Base-by-base conservation (phyloP, 768 basidiomycete species). In the Lepiota brunneoincarnata region DNA sequence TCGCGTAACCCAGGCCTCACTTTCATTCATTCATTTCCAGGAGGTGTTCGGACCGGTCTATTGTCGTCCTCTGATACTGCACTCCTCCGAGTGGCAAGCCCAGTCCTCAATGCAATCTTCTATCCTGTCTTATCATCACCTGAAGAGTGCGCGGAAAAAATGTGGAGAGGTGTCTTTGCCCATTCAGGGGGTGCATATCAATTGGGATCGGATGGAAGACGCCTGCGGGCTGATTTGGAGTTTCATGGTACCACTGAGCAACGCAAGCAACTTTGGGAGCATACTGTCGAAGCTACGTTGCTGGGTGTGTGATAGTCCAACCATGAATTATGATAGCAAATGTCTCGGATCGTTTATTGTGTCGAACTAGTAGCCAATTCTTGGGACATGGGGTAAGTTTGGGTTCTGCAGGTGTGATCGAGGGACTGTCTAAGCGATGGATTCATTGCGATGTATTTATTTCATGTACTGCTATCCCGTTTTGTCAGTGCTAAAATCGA, bases 1-100 rank as follows among this genome's bases (percentile, higher is more conserved):
- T 58, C 60, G 7, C 65, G 60, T 6, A 58, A 76, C 31, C 74
- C 74, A 2, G 60, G 37, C 7, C 51, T 76, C 4, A 64, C 71
- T 0, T 78, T 77, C 58, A 63, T 70, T 10, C 76, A 78, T 55
- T 59, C 67, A 1, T 67, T 64, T 40, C 75, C 76, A 1, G 77
- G 76, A 6, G 26, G 60, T 6, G 76, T 80, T 9, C 62, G 69
- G 12, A 77, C 77, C 0, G 40, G 51, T 6, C 24, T 73, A 5
- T 39, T 67, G 31, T 26, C 1, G 23, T n/a, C 2, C 34, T 52
- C 4, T 23, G 34, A 58, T 6, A 67, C 69, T 4, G 34, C 51
- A 62, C 6, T 67, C 15, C 36, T 70, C 31, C 65, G 69, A 10
- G 61, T 69, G 6, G 66, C 69, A 2, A 39, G 51, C 18, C 24